Evolutionary conservation across 768 basidiomycete genomes (phyloP).

Genomic region (Boletus sensibilis): DNA sequence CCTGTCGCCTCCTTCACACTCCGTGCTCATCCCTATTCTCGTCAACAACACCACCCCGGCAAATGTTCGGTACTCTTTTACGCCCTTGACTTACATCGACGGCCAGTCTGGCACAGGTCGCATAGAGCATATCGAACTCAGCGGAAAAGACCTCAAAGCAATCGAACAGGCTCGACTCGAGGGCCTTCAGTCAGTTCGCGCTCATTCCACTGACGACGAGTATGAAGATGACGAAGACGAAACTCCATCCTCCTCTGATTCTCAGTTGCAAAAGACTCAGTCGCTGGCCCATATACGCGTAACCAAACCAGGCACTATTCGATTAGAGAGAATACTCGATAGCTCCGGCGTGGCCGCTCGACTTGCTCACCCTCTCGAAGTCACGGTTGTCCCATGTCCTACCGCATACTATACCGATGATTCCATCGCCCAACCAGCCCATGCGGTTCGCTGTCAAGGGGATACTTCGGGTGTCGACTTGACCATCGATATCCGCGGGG

Average conservation of each 20-base stretch:
- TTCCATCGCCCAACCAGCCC: conserved; percentile 33
- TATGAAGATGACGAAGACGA: conserved; percentile 59
- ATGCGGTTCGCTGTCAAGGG: conserved; percentile 66
- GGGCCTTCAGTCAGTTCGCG: conserved; percentile 44
- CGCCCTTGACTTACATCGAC: conserved; percentile 56
- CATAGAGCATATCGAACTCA: conserved; percentile 55
- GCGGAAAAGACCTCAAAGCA: conserved; percentile 61
- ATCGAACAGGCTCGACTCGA: conserved; percentile 63
- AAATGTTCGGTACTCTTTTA: conserved; percentile 69
- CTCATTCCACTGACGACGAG: conserved; percentile 55
- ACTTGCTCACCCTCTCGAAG: conserved; percentile 58
- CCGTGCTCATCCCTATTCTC: conserved; percentile 75
- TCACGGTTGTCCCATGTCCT: conserved; percentile 82
- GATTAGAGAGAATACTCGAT: conserved; percentile 74
- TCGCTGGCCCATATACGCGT: conserved; percentile 70
- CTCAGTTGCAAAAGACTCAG: conserved; percentile 71
- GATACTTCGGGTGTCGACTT: conserved; percentile 56
- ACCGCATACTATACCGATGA: conserved; percentile 58
- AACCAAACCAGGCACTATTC: conserved; percentile 69
- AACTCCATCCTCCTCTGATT: conserved; percentile 33
- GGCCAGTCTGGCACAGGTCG: conserved; percentile 40
- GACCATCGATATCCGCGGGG: conserved; percentile 64
- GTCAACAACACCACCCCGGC: conserved; percentile 87
- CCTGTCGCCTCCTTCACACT: conserved; percentile 50
- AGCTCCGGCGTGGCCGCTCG: conserved; percentile 69